Conservation (phyloP, 352 stramenopile genomes). For the Phytopythium aichiense region DNA sequence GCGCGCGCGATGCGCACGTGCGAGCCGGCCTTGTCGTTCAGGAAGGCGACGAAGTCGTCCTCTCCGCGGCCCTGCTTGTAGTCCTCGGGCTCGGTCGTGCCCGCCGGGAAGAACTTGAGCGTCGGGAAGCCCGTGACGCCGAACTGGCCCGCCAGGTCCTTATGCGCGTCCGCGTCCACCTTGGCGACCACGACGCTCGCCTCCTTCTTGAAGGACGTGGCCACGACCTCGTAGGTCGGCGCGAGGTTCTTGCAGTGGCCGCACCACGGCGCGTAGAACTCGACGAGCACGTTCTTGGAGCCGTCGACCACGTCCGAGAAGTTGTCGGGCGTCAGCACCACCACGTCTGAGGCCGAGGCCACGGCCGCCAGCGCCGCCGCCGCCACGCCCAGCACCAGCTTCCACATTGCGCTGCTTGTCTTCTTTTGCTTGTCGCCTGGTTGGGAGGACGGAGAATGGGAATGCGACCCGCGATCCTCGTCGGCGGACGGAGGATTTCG, state of each 20-base stretch:
- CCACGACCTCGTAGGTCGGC: conserved; percentile 82
- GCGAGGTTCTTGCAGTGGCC: conserved; percentile 89
- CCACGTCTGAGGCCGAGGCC: conserved; percentile 62
- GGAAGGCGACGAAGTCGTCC: conserved; percentile 72
- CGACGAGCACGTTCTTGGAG: conserved; percentile 80
- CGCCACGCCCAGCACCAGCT: conserved; percentile 43
- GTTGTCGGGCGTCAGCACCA: conserved; percentile 78
- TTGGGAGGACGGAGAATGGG: background rate
- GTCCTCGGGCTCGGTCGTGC: conserved; percentile 71
- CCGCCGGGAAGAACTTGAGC: conserved; percentile 89
- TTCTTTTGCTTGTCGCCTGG: background rate
- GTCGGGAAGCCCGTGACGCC: conserved; percentile 91
- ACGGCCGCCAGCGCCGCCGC: conserved; percentile 42
- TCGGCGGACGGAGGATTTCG: background rate
- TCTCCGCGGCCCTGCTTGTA: conserved; percentile 85
- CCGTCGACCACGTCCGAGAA: conserved; percentile 80
- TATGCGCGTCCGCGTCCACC: conserved; percentile 88
- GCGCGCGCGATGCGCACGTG: conserved; percentile 71
- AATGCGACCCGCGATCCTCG: background rate
- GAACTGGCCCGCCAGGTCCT: conserved; percentile 77
- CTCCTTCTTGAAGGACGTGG: conserved; percentile 83
- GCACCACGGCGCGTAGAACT: conserved; percentile 92
- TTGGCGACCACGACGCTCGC: conserved; percentile 83
- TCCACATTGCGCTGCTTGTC: conserved; percentile 41
- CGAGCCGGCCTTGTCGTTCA: conserved; percentile 75